Percentiles rank a stretch among this genome's conserved stretches.
Conservation (phyloP, 768 basidiomycete genomes). For the Podaxis pistillaris region DNA sequence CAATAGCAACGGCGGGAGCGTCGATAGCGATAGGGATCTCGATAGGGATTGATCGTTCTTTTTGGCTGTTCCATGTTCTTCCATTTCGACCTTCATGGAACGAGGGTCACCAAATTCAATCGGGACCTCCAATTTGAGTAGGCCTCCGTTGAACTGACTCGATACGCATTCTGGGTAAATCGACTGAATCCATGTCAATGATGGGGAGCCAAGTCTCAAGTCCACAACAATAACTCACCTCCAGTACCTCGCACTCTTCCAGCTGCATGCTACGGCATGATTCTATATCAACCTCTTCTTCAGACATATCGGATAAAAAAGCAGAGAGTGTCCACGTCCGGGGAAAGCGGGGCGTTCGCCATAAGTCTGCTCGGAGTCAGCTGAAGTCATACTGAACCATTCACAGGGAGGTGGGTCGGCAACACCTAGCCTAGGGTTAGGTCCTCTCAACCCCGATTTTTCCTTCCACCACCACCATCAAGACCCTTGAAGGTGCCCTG, state of each 20-base stretch:
- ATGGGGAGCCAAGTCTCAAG: neutral
- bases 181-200: constrained; percentile 41
- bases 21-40: constrained; percentile 37
- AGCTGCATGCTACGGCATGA: constrained; percentile 38
- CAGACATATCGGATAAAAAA: neutral
- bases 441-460: constrained; percentile 6
- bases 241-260: constrained; percentile 63
- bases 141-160: constrained; percentile 34
- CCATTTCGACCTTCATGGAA: constrained; percentile 35
- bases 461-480: neutral
- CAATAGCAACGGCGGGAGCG: constrained; percentile 64
- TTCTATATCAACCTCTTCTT: constrained; percentile 13
- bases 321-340: neutral
- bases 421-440: constrained; percentile 25
- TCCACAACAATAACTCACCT: constrained; percentile 35
- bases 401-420: neutral
- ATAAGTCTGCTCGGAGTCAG: neutral
- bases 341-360: neutral
- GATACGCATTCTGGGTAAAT: constrained; percentile 74
- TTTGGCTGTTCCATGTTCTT: constrained; percentile 10
- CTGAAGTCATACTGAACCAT: neutral
- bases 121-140: constrained; percentile 61
- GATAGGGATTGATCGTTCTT: constrained; percentile 8
- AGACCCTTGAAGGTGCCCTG: neutral
- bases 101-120: constrained; percentile 52